A percentile compares a stretch with the other conserved stretches of the same genome.
phyloP scores from a whole-genome alignment of 768 basidiomycete species.

The Asterophora lycoperdoides region DNA sequence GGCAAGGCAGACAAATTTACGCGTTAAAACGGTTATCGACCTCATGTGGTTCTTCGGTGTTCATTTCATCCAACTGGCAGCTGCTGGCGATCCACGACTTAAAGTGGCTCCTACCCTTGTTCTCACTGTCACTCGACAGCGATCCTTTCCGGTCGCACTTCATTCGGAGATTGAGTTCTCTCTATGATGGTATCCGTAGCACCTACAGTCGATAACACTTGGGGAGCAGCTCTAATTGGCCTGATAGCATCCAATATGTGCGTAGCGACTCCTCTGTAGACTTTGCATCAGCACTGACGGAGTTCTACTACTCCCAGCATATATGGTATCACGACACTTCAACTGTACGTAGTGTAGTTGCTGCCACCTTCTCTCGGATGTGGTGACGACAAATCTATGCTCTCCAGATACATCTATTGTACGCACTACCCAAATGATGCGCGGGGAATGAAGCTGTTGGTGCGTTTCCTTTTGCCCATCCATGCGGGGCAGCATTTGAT shows the following conservation, averaged over 20 bases:
- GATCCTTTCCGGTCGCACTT: background rate
- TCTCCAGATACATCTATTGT: slow-evolving; percentile 10
- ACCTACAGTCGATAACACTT: slow-evolving; percentile 16
- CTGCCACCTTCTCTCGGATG: too few species aligned
- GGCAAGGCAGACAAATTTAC: too few species aligned
- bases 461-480: background rate
- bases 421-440: slow-evolving; percentile 9
- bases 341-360: slow-evolving; percentile 2
- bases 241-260: slow-evolving; percentile 12
- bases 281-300: too few species aligned
- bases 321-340: slow-evolving; percentile 12
- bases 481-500: background rate
- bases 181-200: background rate
- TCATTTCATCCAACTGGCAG: too few species aligned
- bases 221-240: slow-evolving; percentile 16
- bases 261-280: background rate
- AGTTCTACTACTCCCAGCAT: too few species aligned
- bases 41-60: too few species aligned
- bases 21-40: too few species aligned
- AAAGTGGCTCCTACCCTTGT: too few species aligned
- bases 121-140: background rate
- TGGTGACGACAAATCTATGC: background rate
- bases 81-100: too few species aligned
- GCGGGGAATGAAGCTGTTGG: slow-evolving; percentile 5
- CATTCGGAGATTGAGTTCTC: background rate